Base-by-base conservation (phyloP, 495 filamentous ascomycete genomes). In the Lepidopterella palustris region DNA sequence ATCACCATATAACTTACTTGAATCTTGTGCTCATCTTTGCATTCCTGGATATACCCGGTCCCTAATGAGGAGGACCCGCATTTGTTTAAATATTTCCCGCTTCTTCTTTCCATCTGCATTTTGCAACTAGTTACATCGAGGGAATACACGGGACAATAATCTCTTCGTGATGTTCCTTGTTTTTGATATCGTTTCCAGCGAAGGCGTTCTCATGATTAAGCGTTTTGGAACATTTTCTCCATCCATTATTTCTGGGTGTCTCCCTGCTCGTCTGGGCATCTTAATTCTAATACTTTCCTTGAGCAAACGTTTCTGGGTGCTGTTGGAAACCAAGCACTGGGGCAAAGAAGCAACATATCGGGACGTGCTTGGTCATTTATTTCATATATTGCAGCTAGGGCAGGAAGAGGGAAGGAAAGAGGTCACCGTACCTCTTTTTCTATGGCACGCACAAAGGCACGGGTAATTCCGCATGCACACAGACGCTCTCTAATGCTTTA, bases 1-100 rank as follows among this genome's bases (percentile, higher is more conserved):
- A 42, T 42, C 35, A 42, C 18, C 35, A 11, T 42, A 42, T 10
- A 18, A 42, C 35, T 10, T 26, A 25, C 26, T 50, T 50, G 25
- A 13, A 27, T 50, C 25, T 50, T 27, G 23, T 25, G 23, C n/a
- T n/a, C n/a, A n/a, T 50, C 25, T 50, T 24, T 50, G n/a, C n/a
- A n/a, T n/a, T n/a, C n/a, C n/a, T 50, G 21, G 47, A 50, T 50
- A 50, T 50, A 50, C 47, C 47, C 47, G 47, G 47, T 50, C 47
- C 47, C 47, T 25, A 50, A 50, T 50, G 47, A 50, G 47, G 47
- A 50, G 47, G 47, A 24, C 47, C 47, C 47, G 8, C 25, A 25
- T 27, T n/a, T 24, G 21, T 50, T 25, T 50, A 8, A 8, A 13
- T 25, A 24, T 26, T 24, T 25, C 47, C 20, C 47, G 25, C 47